These are phyloP conservation scores for Lichtheimia hyalospora DNA, from an alignment of 371 early-diverging fungal genomes.

Conservation along the genomic window DNA sequence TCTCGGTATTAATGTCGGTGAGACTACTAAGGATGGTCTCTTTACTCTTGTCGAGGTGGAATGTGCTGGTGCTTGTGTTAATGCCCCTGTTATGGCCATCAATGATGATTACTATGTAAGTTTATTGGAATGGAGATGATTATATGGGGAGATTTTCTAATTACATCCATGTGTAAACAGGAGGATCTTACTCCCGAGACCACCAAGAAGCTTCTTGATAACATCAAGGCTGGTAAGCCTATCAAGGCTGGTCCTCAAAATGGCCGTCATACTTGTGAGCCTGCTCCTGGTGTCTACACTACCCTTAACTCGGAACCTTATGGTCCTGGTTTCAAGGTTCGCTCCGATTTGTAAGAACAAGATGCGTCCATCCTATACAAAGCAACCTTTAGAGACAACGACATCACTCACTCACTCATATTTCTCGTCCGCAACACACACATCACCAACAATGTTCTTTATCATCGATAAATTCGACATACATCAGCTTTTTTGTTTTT, in stretches of 20 bases:
- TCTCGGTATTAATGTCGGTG: conserved; percentile 89
- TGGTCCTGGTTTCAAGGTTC: conserved; percentile 92
- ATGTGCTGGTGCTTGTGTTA: conserved; percentile 99
- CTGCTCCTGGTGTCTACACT: conserved; percentile 77
- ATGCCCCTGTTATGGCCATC: conserved; percentile 96
- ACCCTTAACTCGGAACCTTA: conserved; percentile 83
- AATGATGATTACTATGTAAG: conserved; percentile 96
- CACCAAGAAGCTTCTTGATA: conserved; percentile 85
- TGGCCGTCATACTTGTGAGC: conserved; percentile 87
- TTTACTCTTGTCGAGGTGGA: conserved; percentile 98
- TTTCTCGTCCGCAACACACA: too few species aligned
- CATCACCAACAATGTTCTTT: too few species aligned
- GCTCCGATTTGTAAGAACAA: conserved; percentile 67
- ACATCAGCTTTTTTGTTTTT: too few species aligned
- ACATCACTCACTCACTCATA: background rate
- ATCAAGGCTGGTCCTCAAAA: conserved; percentile 86
- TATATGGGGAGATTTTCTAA: background rate
- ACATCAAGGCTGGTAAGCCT: conserved; percentile 73
- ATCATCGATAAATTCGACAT: too few species aligned
- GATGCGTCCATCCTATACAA: background rate
- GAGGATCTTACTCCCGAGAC: conserved; percentile 96
- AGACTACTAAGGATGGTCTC: conserved; percentile 91
- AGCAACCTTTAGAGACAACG: background rate
- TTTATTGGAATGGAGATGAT: conserved; percentile 1
- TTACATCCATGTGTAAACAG: conserved; percentile 34